These are phyloP conservation scores for Cornus kousa DNA, from an alignment of 148 eudicot genomes.

Conservation along the genomic window DNA sequence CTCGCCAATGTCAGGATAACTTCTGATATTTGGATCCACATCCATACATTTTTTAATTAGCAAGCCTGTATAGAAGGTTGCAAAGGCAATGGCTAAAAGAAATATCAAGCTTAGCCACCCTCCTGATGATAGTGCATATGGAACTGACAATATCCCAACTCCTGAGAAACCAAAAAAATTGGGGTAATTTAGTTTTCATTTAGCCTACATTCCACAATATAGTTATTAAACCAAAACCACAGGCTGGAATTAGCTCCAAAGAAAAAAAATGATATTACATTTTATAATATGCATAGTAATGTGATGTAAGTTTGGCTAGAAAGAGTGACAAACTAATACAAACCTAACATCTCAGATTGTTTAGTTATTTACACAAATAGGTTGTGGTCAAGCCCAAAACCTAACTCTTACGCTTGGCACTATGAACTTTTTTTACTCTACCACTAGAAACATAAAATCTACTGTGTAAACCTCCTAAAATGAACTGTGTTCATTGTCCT, in stretches of 20 bases:
- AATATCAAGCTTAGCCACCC: conserved; percentile 51
- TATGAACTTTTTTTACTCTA: no score
- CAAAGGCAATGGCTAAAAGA: conserved; percentile 31
- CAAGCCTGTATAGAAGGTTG: conserved; percentile 41
- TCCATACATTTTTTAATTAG: conserved; percentile 45
- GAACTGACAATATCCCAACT: conserved; percentile 41
- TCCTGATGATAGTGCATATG: conserved; percentile 49
- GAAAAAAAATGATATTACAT: no score
- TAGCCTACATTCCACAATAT: not conserved
- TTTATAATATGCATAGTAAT: not conserved
- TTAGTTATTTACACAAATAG: no score
- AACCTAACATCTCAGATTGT: no score
- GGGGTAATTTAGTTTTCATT: not conserved
- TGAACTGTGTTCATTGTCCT: no score
- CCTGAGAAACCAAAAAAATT: conserved; percentile 22
- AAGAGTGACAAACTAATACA: no score
- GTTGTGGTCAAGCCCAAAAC: no score
- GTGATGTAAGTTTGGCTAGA: not conserved
- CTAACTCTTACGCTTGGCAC: no score
- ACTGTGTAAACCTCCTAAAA: no score
- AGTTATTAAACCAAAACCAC: not conserved
- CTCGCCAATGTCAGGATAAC: conserved; percentile 50
- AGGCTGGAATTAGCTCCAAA: no score
- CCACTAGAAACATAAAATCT: no score
- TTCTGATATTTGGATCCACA: conserved; percentile 28